phyloP scores from a whole-genome alignment of 1,284 basidiomycete genomes.

The Hypsizygus ulmarius region DNA sequence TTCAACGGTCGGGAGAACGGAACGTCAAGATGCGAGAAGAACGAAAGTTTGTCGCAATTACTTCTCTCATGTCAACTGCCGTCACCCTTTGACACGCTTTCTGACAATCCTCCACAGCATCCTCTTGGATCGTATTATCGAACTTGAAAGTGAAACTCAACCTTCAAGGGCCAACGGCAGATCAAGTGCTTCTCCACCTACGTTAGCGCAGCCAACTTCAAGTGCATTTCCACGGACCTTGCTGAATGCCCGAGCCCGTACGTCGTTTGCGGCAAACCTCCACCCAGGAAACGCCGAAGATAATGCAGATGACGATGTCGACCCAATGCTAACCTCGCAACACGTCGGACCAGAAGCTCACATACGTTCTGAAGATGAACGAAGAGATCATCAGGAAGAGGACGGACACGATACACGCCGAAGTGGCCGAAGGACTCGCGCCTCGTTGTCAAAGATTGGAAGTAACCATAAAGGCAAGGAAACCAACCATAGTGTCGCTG shows the following conservation, averaged over 20 bases:
- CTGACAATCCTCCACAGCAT: constrained; percentile 33
- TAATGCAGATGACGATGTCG: constrained; percentile 43
- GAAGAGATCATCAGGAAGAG: constrained; percentile 29
- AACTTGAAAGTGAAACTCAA: constrained; percentile 46
- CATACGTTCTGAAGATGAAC: constrained; percentile 43
- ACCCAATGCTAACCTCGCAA: constrained; percentile 46
- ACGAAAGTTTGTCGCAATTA: constrained; percentile 46
- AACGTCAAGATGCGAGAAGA: constrained; percentile 58
- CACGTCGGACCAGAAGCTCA: constrained; percentile 39
- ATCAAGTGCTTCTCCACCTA: constrained; percentile 19
- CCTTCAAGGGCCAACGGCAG: constrained; percentile 18
- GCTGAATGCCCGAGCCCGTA: constrained; percentile 33
- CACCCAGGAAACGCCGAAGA: constrained; percentile 48
- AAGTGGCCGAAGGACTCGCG: constrained; percentile 14
- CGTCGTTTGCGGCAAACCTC: constrained; percentile 37
- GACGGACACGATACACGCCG: constrained; percentile 20
- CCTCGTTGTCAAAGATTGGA: constrained; percentile 7
- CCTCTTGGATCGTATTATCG: constrained; percentile 56
- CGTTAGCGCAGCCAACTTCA: constrained; percentile 26
- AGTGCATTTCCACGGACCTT: constrained; percentile 49
- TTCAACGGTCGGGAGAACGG: constrained; percentile 54
- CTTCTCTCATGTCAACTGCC: background rate
- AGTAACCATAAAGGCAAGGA: constrained; percentile 20
- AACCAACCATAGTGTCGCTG: background rate
- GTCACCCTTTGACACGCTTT: background rate